Evolutionary conservation across 106 monocot species (phyloP), one percentile per base, ranked within the genome.

Genomic region (Acorus gramineus): DNA sequence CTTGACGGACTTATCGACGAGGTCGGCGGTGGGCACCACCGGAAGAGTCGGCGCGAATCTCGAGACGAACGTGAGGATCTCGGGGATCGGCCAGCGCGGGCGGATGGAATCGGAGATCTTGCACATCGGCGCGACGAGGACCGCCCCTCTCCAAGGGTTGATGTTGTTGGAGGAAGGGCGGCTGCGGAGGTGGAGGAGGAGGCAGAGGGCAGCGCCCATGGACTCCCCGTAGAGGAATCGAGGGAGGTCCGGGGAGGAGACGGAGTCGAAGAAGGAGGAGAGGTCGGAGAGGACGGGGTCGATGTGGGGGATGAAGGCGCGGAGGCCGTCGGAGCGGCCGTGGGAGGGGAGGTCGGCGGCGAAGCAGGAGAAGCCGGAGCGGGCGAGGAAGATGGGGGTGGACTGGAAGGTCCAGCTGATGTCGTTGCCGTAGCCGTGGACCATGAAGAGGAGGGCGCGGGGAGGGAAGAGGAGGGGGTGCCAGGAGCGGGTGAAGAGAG

Each of bases 361-460:
- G 67, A 78, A 86, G 78, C 90, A 90, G 54, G 80, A 74, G 71
- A 75, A 95, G 11, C 90, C 90, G 44, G 50, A 12, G 54, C 69
- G 46, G 42, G 94, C 94, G 45, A 95, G 84, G 82, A 80, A 86
- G 68, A 87, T 66, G 46, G 90, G 77, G 48, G 90, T 95, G 73
- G 75, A 66, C 63, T 95, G 94, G 78, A 95, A 86, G 62, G 90
- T 90, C 94, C 94, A 95, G 84, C 84, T 84, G 73, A 74, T 84
- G 78, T 95, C 94, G 76, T 90, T 90, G 65, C 90, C 94, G 66
- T 95, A 95, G 11, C 94, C 94, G 53, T 95, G 94, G 70, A 90
- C 74, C 90, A 95, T 85, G 73, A 77, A 86, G 47, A 95, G 14
- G 43, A 82, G 56, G 45, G 70, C 94, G n/a, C 76, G 72, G 3